Conservation (phyloP, 2,329 filamentous ascomycete genomes). For the Cordyceps cateniannulata region DNA sequence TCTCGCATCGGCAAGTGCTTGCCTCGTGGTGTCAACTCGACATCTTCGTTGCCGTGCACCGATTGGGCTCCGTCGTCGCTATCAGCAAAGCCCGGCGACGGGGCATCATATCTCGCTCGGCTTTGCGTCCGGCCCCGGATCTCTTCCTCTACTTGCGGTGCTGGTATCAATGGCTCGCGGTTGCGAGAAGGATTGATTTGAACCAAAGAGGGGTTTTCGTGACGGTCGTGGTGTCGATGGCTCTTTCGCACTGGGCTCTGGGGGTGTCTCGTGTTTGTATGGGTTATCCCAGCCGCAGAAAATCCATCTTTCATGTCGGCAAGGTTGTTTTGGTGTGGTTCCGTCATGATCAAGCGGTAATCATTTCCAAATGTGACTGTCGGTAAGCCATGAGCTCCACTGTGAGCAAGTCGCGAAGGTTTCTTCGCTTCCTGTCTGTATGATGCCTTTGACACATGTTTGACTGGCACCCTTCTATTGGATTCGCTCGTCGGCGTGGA, state of each 20-base stretch:
- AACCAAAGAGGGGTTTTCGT: background rate
- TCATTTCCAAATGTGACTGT: constrained; percentile 18
- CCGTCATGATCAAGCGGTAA: constrained; percentile 1
- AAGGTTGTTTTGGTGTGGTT: background rate
- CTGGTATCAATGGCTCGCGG: background rate
- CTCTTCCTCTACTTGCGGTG: background rate
- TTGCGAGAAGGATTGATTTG: background rate
- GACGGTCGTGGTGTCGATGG: constrained; percentile 3
- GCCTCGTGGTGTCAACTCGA: constrained; percentile 16
- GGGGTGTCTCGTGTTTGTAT: background rate
- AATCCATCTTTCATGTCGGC: constrained; percentile 13
- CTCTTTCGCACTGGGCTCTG: constrained; percentile 6
- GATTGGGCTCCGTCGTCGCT: background rate
- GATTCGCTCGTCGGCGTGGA: constrained; percentile 30
- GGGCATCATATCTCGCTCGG: constrained; percentile 10
- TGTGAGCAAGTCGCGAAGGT: background rate
- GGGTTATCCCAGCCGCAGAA: background rate
- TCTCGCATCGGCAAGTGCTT: constrained; percentile 18
- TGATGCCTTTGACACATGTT: constrained; percentile 3
- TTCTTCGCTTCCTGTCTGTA: background rate
- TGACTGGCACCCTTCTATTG: constrained; percentile 17
- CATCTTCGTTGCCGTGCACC: constrained; percentile 12
- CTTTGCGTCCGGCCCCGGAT: background rate
- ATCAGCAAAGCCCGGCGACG: constrained; percentile 10
- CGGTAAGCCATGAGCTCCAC: constrained; percentile 14